Percentiles rank a stretch among this genome's conserved stretches.
phyloP scores from a whole-genome alignment of 1,284 basidiomycete genomes.

The Puccinia novopanici region DNA sequence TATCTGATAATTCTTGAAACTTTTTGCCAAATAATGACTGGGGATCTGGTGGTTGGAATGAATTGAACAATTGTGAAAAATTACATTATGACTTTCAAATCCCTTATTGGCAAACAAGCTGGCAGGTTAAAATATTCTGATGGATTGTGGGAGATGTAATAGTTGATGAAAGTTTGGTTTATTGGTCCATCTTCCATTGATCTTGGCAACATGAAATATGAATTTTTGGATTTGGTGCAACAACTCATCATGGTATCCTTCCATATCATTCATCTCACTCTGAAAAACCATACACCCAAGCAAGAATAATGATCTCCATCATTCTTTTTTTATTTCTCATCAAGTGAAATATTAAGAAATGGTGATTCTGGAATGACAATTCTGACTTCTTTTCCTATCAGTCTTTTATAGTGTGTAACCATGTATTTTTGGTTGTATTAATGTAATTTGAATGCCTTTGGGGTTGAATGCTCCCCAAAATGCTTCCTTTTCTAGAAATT shows the following conservation, averaged over 20 bases:
- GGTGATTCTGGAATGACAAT: background rate
- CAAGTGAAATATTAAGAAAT: background rate
- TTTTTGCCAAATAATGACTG: no score
- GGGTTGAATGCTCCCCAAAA: background rate
- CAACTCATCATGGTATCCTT: no score
- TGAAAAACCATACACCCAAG: no score
- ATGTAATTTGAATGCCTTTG: background rate
- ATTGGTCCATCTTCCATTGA: constrained; percentile 58
- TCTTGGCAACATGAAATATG: no score
- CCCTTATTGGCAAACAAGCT: background rate
- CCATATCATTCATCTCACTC: no score
- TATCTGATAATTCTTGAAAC: no score
- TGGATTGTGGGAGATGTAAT: constrained; percentile 53
- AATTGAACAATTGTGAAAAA: no score
- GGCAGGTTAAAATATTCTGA: constrained; percentile 27
- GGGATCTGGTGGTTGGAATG: no score
- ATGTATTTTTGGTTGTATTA: background rate
- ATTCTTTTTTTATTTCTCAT: background rate
- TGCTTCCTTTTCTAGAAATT: background rate
- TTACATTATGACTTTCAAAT: no score
- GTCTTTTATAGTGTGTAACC: background rate
- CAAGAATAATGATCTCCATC: background rate
- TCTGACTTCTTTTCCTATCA: background rate
- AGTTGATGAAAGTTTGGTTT: constrained; percentile 60
- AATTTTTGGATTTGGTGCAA: no score